These are phyloP conservation scores for Xanthoparmelia taractica DNA, from an alignment of 495 filamentous ascomycete species.

Conservation along the genomic window DNA sequence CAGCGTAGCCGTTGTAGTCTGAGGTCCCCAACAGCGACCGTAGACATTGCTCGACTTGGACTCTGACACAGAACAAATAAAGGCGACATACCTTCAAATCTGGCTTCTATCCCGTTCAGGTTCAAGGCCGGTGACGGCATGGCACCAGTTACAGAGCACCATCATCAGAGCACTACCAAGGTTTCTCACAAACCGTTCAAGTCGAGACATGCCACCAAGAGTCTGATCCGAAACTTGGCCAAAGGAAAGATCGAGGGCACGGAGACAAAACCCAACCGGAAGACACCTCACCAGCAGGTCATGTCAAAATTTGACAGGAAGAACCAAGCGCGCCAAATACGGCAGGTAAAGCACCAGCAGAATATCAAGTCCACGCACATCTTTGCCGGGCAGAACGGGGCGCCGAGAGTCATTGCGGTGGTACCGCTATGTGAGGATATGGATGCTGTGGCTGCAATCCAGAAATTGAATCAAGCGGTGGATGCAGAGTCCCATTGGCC, in stretches of 20 bases:
- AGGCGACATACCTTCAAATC: background rate
- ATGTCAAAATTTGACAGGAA: slow-evolving; percentile 94
- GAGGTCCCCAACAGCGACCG: too few species aligned
- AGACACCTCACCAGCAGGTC: slow-evolving; percentile 88
- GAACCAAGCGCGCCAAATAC: slow-evolving; percentile 85
- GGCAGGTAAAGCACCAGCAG: slow-evolving; percentile 70
- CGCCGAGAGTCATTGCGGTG: slow-evolving; percentile 85
- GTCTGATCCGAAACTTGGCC: slow-evolving; percentile 65
- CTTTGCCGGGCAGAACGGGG: slow-evolving; percentile 76
- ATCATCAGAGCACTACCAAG: slow-evolving; percentile 90
- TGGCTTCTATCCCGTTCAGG: slow-evolving; percentile 72
- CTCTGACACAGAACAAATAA: background rate
- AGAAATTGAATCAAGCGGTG: slow-evolving; percentile 63
- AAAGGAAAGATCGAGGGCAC: slow-evolving; percentile 66
- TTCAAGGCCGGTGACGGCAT: slow-evolving; percentile 75
- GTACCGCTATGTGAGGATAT: slow-evolving; percentile 71
- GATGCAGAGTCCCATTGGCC: slow-evolving; percentile 65
- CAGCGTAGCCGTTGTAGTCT: too few species aligned
- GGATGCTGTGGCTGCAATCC: slow-evolving; percentile 58
- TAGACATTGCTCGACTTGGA: background rate
- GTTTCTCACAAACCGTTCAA: slow-evolving; percentile 80
- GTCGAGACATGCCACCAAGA: slow-evolving; percentile 80
- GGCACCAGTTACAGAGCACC: slow-evolving; percentile 49
- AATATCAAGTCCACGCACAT: slow-evolving; percentile 66
- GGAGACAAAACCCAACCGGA: slow-evolving; percentile 54